Evolutionary conservation across 345 rosid species (phyloP), one percentile per base, ranked within the genome.

Genomic region (Lenwebbia sp.): DNA sequence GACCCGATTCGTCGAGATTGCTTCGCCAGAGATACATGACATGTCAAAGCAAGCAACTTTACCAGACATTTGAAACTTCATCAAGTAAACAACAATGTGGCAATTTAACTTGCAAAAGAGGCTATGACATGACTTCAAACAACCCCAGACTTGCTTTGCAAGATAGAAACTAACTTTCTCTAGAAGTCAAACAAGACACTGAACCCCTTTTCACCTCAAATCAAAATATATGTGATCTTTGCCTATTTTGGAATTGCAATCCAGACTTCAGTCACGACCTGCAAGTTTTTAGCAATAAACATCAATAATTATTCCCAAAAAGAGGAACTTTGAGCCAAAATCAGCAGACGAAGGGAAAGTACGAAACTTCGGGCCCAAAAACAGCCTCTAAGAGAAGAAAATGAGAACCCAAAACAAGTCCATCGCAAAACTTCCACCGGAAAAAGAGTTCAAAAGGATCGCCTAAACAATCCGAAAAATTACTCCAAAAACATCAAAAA

Each of bases 61-160:
- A 84, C 83, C 53, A 78, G 87, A 56, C 23, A 25, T 11, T 82
- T 53, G 84, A 40, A 84, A 84, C 90, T 89, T 85, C 85, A 86
- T 50, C 28, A 78, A 83, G 89, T 84, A 84, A 30, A 87, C 9
- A 54, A 62, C 22, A 53, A 87, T 57, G 86, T 84, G 83, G 70
- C 87, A 87, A 83, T 82, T 86, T 83, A 85, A 88, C 65, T 86
- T 76, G 41, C 83, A 85, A 84, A 30, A 55, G 54, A 83, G 50
- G 57, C 53, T 83, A 84, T 62, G 58, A 70, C 83, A 85, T 49
- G 26, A 70, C 87, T 86, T 75, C 87, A 55, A 83, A 55, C 75
- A 51, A 60, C 86, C 57, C 30, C 81, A 23, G 85, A 51, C 89
- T 85, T 75, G 50, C 26, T 13, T 30, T 25, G 51, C 62, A 85